These are phyloP conservation scores for Botrytis hyacinthi DNA, from an alignment of 2,329 filamentous ascomycete genomes.

Conservation along the genomic window DNA sequence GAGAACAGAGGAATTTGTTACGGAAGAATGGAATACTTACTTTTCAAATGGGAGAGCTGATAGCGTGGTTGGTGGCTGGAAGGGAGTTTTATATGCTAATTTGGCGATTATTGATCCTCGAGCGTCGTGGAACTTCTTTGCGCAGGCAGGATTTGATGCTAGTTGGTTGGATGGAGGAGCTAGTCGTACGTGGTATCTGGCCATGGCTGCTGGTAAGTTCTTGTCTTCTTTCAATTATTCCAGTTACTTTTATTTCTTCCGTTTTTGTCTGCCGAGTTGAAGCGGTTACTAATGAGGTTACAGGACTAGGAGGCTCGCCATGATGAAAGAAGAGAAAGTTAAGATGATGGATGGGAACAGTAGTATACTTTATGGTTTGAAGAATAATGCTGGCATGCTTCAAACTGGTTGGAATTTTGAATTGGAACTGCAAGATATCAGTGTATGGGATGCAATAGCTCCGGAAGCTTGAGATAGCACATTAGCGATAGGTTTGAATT, in stretches of 20 bases:
- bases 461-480: background rate
- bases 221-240: background rate
- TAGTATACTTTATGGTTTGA: background rate
- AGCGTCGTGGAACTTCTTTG: conserved; percentile 74
- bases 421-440: background rate
- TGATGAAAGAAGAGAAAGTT: background rate
- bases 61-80: conserved; percentile 73
- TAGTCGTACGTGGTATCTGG: conserved; percentile 80
- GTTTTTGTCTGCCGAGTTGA: background rate
- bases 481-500: background rate
- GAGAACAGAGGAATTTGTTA: conserved; percentile 67
- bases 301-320: conserved; percentile 17
- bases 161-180: conserved; percentile 78
- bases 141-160: conserved; percentile 60
- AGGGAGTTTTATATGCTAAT: conserved; percentile 79
- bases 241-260: background rate
- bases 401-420: background rate
- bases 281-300: background rate
- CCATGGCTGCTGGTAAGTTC: conserved; percentile 65
- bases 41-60: conserved; percentile 69
- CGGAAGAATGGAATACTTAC: conserved; percentile 77
- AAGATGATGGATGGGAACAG: background rate
- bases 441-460: background rate
- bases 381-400: conserved; percentile 6
- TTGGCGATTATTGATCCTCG: conserved; percentile 72